Conservation (phyloP, 345 rosid species). For the Rubroshorea leprosula region DNA sequence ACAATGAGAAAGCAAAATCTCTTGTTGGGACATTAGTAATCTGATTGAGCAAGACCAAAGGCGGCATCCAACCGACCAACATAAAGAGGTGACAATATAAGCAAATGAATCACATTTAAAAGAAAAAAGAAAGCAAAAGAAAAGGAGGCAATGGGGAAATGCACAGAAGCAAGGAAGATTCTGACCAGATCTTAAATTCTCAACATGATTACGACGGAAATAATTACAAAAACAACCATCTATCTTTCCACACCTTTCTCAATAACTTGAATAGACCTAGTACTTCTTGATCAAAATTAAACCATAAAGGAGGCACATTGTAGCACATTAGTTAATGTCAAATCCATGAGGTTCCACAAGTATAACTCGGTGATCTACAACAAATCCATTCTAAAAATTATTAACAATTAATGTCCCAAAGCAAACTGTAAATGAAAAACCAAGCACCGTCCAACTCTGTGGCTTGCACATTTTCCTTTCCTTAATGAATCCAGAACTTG, state of each 20-base stretch:
- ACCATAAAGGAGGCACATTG: not conserved
- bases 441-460: not conserved
- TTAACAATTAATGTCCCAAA: not conserved
- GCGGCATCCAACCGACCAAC: too few species aligned
- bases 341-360: not conserved
- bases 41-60: too few species aligned
- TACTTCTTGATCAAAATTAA: not conserved
- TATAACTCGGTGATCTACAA: not conserved
- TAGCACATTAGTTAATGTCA: not conserved
- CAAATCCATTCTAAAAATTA: not conserved
- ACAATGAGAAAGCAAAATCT: too few species aligned
- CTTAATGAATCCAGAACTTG: too few species aligned
- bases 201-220: not conserved
- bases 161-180: not conserved
- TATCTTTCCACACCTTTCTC: not conserved
- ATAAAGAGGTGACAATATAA: too few species aligned
- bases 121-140: not conserved
- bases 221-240: not conserved
- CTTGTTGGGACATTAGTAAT: too few species aligned
- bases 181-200: not conserved
- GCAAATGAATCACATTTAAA: too few species aligned
- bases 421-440: not conserved
- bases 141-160: not conserved
- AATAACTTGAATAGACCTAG: not conserved
- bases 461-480: too few species aligned